A percentile compares a stretch with the other conserved stretches of the same genome.
phyloP scores from a whole-genome alignment of 2,329 filamentous ascomycete species.

The Calycina marina region DNA sequence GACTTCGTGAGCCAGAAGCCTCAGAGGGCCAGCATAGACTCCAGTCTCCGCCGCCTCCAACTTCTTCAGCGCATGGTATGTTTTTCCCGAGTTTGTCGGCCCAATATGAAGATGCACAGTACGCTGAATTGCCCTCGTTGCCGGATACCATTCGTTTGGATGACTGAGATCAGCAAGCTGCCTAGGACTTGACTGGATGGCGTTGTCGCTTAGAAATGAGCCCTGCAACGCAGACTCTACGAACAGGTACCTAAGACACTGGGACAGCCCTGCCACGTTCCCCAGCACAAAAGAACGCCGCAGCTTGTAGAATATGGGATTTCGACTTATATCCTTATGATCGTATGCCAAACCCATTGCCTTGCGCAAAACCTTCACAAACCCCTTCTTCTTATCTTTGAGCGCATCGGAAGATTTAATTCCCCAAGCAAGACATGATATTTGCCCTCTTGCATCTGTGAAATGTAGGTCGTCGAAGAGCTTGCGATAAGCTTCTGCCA shows the following conservation, averaged over 20 bases:
- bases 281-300: conserved; percentile 42
- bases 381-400: no score
- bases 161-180: conserved; percentile 70
- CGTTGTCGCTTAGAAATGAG: conserved; percentile 36
- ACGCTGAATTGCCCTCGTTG: conserved; percentile 63
- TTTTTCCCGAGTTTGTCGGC: conserved; percentile 96
- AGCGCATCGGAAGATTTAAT: no score
- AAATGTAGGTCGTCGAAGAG: no score
- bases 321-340: conserved; percentile 6
- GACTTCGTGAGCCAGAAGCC: conserved; percentile 87
- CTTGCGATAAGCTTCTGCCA: no score
- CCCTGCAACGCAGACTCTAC: conserved; percentile 43
- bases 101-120: conserved; percentile 88
- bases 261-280: conserved; percentile 34
- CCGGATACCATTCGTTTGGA: conserved; percentile 85
- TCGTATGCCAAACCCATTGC: no score
- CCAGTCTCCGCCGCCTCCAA: conserved; percentile 63
- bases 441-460: no score
- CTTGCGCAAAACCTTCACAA: no score
- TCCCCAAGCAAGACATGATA: not conserved
- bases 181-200: conserved; percentile 29
- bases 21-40: conserved; percentile 80
- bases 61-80: conserved; percentile 79
- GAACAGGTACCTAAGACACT: conserved; percentile 54
- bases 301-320: conserved; percentile 24